Percentiles rank a stretch among this genome's conserved stretches.
These are phyloP conservation scores for Castanopsis chinensis DNA, from an alignment of 306 rosid genomes.

Conservation along the genomic window DNA sequence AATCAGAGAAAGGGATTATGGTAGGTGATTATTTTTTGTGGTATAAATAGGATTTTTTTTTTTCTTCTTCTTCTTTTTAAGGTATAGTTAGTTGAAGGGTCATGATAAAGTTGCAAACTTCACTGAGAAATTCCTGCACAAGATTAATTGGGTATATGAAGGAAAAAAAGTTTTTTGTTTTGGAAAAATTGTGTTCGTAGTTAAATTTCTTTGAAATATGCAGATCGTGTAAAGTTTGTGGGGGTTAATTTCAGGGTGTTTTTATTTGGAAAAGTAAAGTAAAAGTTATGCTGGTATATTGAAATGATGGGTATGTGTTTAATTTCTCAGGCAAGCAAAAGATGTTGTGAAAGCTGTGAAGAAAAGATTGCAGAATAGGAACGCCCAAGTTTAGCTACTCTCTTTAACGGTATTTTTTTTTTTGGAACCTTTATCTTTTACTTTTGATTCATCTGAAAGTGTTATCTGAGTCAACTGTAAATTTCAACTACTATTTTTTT, in stretches of 20 bases:
- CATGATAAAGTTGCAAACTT: background rate
- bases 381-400: conserved; percentile 77
- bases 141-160: background rate
- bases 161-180: background rate
- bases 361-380: conserved; percentile 91
- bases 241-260: background rate
- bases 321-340: conserved; percentile 84
- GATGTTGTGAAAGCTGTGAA: conserved; percentile 95
- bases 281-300: conserved; percentile 17
- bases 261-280: background rate
- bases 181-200: background rate
- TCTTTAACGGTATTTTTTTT: conserved; percentile 73
- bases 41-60: too few species aligned
- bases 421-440: conserved; percentile 12
- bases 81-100: background rate
- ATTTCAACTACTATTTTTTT: background rate
- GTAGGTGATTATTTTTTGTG: background rate
- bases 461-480: conserved; percentile 1
- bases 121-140: background rate
- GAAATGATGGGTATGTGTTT: conserved; percentile 12
- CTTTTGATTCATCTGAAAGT: conserved; percentile 3
- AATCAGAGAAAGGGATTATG: background rate
- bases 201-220: background rate
- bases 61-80: background rate
- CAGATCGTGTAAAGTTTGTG: background rate